Conservation (phyloP, 2,329 filamentous ascomycete species). For the Arthrobotrys sphaeroides region DNA sequence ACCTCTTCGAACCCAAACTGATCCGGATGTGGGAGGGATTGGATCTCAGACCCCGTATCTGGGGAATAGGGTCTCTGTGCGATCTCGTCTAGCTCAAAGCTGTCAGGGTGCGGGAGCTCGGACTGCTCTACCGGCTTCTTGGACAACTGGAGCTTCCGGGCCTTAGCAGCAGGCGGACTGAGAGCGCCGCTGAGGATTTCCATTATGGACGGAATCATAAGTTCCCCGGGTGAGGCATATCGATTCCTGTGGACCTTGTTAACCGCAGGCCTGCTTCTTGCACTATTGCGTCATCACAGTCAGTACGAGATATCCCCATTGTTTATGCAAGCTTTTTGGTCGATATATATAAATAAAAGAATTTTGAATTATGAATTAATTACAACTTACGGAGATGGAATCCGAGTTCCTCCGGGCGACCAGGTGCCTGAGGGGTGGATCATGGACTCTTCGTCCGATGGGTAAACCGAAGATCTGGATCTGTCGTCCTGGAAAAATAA, state of each 20-base stretch:
- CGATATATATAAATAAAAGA: not conserved
- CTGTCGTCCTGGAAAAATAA: slow-evolving; percentile 41
- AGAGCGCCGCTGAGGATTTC: slow-evolving; percentile 23
- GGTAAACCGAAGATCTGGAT: slow-evolving; percentile 39
- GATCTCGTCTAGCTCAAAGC: not conserved
- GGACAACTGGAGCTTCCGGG: not conserved
- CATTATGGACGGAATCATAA: slow-evolving; percentile 40
- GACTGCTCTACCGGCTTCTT: not conserved
- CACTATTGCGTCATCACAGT: not conserved
- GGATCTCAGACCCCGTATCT: not conserved
- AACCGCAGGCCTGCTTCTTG: not conserved
- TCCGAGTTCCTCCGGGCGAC: not conserved
- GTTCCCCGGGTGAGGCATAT: slow-evolving; percentile 26
- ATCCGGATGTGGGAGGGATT: slow-evolving; percentile 21
- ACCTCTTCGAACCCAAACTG: slow-evolving; percentile 31
- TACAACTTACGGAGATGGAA: slow-evolving; percentile 22
- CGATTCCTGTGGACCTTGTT: slow-evolving; percentile 32
- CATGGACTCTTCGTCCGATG: slow-evolving; percentile 41
- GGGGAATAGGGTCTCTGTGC: not conserved
- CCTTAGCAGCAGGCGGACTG: not conserved
- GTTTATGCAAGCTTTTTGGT: no score
- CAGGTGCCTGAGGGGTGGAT: not conserved
- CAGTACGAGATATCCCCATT: not conserved
- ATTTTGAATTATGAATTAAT: slow-evolving; percentile 3
- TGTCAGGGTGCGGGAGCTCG: not conserved